Evolutionary conservation across 768 basidiomycete species (phyloP), one percentile per base, ranked within the genome.

Genomic region (Termitomyces sp.): DNA sequence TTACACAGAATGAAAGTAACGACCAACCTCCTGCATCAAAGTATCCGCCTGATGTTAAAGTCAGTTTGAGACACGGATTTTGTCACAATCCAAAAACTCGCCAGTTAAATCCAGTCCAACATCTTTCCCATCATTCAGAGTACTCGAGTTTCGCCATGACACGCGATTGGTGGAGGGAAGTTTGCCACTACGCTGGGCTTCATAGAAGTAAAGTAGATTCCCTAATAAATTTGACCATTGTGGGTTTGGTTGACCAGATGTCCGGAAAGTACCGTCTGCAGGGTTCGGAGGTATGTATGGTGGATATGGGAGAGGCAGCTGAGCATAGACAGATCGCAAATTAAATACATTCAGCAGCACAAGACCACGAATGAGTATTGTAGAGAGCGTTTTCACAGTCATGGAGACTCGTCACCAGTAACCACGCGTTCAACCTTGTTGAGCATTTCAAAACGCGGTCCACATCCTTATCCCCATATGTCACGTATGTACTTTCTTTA

Each of bases 211-310:
- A 28, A 96, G 68, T 28, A 88, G 70, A 68, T 88, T 85, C 4
- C 94, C 94, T 0, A 96, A 80, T 3, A 96, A 70, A 50, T 77
- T 87, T 6, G 86, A 80, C 92, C 94, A 96, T 68, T 94, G 90
- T 3, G 81, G 65, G 68, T 94, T 94, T 43, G 89, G 85, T 59
- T 68, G 62, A 9, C 72, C 70, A 14, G 72, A 61, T n/a, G 84
- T 79, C 18, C 76, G 62, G 44, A 77, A 63, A 14, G 87, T 77
- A 30, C 88, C 89, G 1, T 73, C 71, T 16, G 84, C 74, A 13
- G 82, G 72, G 65, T 79, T 75, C 3, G 86, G 86, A 12, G 90
- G 90, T 3, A 83, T 64, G 63, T 78, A 90, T 20, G 86, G 80
- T 14, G 85, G 76, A n/a, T 76, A 74, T 3, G 88, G 89, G 13